These are phyloP conservation scores for Dactylellina parvicollis DNA, from an alignment of 2,329 filamentous ascomycete genomes.

Conservation along the genomic window DNA sequence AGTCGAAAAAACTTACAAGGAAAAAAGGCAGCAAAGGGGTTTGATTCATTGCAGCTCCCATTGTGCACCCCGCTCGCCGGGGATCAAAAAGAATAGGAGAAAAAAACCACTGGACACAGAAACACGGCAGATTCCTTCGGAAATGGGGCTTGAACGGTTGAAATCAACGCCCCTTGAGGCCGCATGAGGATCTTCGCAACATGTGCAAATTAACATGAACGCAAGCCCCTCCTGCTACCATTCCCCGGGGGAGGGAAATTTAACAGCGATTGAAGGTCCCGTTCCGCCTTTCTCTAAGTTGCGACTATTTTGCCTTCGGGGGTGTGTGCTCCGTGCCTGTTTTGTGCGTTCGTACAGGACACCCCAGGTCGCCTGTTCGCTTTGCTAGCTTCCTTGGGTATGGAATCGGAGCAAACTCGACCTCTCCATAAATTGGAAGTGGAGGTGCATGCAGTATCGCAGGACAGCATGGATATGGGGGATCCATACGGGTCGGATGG, in stretches of 20 bases:
- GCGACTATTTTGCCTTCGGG: no score
- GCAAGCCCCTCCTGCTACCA: neutral
- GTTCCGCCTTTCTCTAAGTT: no score
- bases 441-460: conserved; percentile 51
- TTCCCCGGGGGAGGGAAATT: neutral
- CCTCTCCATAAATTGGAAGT: conserved; percentile 48
- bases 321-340: neutral
- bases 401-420: conserved; percentile 39
- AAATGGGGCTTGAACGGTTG: conserved; percentile 49
- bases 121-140: conserved; percentile 51
- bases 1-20: conserved; percentile 17
- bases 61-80: conserved; percentile 28
- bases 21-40: conserved; percentile 31
- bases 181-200: conserved; percentile 43
- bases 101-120: conserved; percentile 34
- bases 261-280: no score
- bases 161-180: conserved; percentile 48
- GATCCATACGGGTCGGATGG: conserved; percentile 17
- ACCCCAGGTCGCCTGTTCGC: conserved; percentile 19
- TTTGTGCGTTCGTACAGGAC: neutral
- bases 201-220: conserved; percentile 48
- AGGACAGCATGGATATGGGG: conserved; percentile 21
- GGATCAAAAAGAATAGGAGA: conserved; percentile 18
- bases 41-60: conserved; percentile 6
- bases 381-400: conserved; percentile 36